A percentile compares a stretch with the other conserved stretches of the same genome.
phyloP scores from a whole-genome alignment of 2,329 filamentous ascomycete species.

The Elsinoe arachidis region DNA sequence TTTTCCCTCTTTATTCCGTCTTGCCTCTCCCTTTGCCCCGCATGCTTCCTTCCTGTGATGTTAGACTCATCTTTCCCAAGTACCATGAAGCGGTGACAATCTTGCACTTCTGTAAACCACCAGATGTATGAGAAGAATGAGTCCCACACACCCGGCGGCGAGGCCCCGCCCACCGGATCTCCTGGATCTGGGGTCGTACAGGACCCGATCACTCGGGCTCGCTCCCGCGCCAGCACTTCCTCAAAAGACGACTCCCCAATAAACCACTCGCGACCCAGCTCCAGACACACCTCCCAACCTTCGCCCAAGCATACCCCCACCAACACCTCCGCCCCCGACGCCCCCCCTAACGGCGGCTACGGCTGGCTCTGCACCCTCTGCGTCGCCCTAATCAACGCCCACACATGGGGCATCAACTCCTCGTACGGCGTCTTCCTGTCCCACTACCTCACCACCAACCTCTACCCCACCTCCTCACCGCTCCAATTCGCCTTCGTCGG shows the following conservation, averaged over 20 bases:
- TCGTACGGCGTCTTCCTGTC: slow-evolving; percentile 67
- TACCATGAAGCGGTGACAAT: not conserved
- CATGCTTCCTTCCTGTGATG: not conserved
- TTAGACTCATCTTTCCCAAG: not conserved
- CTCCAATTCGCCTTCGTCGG: slow-evolving; percentile 73
- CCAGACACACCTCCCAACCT: not conserved
- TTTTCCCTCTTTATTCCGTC: not conserved
- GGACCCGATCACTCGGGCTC: slow-evolving; percentile 1
- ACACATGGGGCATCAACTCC: slow-evolving; percentile 37
- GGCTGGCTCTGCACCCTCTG: slow-evolving; percentile 47
- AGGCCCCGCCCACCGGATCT: not conserved
- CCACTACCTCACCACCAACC: slow-evolving; percentile 58
- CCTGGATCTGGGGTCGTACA: not conserved
- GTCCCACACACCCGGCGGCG: not conserved
- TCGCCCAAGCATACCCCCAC: not conserved
- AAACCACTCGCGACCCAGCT: not conserved
- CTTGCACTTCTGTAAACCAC: not conserved
- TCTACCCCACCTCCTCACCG: slow-evolving; percentile 54
- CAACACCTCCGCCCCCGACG: not conserved
- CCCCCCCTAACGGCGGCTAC: slow-evolving; percentile 52
- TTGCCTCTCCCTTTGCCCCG: not conserved
- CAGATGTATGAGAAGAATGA: not conserved
- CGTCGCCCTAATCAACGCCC: slow-evolving; percentile 36
- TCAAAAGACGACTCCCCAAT: not conserved
- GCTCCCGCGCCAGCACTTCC: not conserved